These are phyloP conservation scores for Nyctanthes arbortristis DNA, from an alignment of 257 asterid species.

Conservation along the genomic window DNA sequence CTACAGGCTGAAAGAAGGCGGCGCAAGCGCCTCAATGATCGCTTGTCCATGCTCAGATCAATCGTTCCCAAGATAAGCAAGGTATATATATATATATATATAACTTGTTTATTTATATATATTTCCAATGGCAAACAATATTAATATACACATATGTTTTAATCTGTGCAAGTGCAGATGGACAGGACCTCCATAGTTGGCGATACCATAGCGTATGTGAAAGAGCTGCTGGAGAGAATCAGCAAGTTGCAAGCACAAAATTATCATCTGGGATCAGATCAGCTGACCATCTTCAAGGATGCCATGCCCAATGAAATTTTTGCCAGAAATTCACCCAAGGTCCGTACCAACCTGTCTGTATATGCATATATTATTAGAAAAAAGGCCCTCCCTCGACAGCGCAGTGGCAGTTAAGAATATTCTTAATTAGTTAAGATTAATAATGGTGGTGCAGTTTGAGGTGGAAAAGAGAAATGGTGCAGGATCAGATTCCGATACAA, in stretches of 20 bases:
- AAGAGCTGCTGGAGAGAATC: conserved; percentile 64
- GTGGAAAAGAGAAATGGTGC: conserved; percentile 60
- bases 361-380: not conserved
- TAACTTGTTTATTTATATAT: too few relatives aligned
- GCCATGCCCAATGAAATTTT: conserved; percentile 52
- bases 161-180: too few relatives aligned
- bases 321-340: conserved; percentile 73
- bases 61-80: too few relatives aligned
- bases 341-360: conserved; percentile 27
- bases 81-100: too few relatives aligned
- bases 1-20: too few relatives aligned
- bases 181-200: conserved; percentile 86
- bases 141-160: too few relatives aligned
- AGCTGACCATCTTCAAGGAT: conserved; percentile 44
- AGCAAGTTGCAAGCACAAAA: conserved; percentile 54
- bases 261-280: conserved; percentile 43
- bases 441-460: conserved; percentile 46
- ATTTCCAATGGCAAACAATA: too few relatives aligned
- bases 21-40: too few relatives aligned
- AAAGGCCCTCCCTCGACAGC: too few relatives aligned
- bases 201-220: conserved; percentile 79
- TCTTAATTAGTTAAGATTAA: not conserved
- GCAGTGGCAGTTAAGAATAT: not conserved
- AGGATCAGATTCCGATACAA: too few relatives aligned
- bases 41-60: too few relatives aligned